Evolutionary conservation across 2,329 filamentous ascomycete species (phyloP).

Genomic region (Chaetomium strumarium): DNA sequence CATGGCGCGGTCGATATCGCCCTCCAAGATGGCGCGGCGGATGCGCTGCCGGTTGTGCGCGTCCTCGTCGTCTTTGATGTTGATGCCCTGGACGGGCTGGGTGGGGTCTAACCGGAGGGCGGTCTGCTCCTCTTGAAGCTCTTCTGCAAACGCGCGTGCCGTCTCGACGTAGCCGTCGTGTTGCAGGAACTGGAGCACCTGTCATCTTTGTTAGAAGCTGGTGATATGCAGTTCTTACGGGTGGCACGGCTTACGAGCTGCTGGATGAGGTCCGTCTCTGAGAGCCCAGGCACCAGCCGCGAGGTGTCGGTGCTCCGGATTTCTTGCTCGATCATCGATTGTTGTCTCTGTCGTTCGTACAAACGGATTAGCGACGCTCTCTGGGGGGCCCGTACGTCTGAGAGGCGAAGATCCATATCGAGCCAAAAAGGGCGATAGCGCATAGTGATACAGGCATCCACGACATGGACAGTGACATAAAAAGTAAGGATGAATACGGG

Average conservation of each 20-base stretch:
- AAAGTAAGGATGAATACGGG: too few relatives aligned
- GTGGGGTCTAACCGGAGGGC: slow-evolving; percentile 57
- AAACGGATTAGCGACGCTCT: background rate
- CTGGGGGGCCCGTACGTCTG: too few relatives aligned
- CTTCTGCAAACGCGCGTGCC: slow-evolving; percentile 77
- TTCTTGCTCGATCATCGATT: slow-evolving; percentile 25
- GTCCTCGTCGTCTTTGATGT: slow-evolving; percentile 75
- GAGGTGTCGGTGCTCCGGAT: slow-evolving; percentile 43
- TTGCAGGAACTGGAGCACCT: slow-evolving; percentile 77
- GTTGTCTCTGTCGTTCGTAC: slow-evolving; percentile 32
- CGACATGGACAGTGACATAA: too few relatives aligned
- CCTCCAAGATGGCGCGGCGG: slow-evolving; percentile 77
- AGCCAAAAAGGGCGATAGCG: background rate
- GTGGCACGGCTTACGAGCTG: slow-evolving; percentile 51
- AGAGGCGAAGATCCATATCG: background rate
- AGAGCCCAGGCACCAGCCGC: slow-evolving; percentile 55
- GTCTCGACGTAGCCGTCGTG: slow-evolving; percentile 96
- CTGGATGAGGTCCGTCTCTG: slow-evolving; percentile 75
- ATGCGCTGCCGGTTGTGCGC: slow-evolving; percentile 89
- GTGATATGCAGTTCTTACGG: background rate
- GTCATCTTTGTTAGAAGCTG: background rate
- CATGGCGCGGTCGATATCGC: slow-evolving; percentile 87
- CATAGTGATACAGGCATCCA: background rate
- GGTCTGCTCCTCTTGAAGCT: slow-evolving; percentile 68
- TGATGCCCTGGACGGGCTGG: slow-evolving; percentile 51